Evolutionary conservation across 176 grass and related monocot species (phyloP), one percentile per base, ranked within the genome.

Genomic region (Dactylis glomerata): DNA sequence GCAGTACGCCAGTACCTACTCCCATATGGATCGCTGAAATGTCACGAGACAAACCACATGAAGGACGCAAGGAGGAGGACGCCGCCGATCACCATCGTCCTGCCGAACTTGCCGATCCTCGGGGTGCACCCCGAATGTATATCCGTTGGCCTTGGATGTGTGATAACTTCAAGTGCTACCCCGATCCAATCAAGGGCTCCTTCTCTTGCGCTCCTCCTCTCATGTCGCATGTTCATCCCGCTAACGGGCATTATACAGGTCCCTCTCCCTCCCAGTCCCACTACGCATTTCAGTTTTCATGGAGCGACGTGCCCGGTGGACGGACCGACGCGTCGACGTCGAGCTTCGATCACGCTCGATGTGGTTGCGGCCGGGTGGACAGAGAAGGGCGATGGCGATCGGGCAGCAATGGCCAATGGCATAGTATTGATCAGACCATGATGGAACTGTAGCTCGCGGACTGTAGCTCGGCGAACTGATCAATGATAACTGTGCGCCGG

Each of bases 21-120:
- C 22, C 52, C 56, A 59, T 59, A 61, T 27, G 24, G 57, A 49
- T 49, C 14, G 17, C 26, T 62, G 28, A 24, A 81, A 8, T 66
- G 12, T 56, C 63, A 68, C 44, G n/a, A n/a, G n/a, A n/a, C n/a
- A n/a, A 12, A 0, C 30, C 76, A 37, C 76, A 49, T 49, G 14
- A 38, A 49, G 47, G 13, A 34, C 42, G 70, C 34, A 30, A 74
- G 45, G 34, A n/a, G 34, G 57, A 56, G 34, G 45, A 27, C n/a
- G 54, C 80, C 6, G 1, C 16, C 12, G 69, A 55, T 85, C 87
- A 51, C 51, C 50, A 13, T 86, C 88, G 4, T 0, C 14, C 66
- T 10, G 83, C 57, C 68, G 17, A 81, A 75, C 32, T 66, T 33
- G 27, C 26, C 62, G 78, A 77, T 64, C 63, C 12, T 67, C 72